Conservation (phyloP, 2,329 filamentous ascomycete genomes). For the Microsporum ferrugineum region DNA sequence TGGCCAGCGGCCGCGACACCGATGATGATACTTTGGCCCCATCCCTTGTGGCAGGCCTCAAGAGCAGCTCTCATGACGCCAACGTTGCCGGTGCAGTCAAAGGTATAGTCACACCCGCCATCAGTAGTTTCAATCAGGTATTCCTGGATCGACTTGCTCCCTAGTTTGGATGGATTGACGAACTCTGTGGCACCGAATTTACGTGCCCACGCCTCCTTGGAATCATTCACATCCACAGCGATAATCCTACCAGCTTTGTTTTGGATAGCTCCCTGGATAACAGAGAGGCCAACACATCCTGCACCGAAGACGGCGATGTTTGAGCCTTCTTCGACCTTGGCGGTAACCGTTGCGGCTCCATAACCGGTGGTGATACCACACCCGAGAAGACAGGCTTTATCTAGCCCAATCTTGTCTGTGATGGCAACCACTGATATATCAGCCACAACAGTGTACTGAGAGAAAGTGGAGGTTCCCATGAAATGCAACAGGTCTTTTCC, state of each 20-base stretch:
- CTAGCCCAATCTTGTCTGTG: slow-evolving; percentile 80
- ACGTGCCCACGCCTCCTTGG: slow-evolving; percentile 80
- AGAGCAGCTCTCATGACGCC: slow-evolving; percentile 90
- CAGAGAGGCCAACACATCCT: slow-evolving; percentile 87
- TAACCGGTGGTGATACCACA: slow-evolving; percentile 99
- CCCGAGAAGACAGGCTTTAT: slow-evolving; percentile 88
- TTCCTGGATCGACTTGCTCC: slow-evolving; percentile 69
- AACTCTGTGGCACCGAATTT: slow-evolving; percentile 97
- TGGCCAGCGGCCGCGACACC: slow-evolving; percentile 93
- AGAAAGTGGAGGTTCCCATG: slow-evolving; percentile 98
- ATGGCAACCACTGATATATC: slow-evolving; percentile 97
- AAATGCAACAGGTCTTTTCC: slow-evolving; percentile 94
- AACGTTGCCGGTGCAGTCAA: slow-evolving; percentile 97
- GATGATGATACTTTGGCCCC: slow-evolving; percentile 96
- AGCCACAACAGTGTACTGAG: slow-evolving; percentile 95
- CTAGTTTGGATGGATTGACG: slow-evolving; percentile 77
- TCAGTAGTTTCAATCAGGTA: slow-evolving; percentile 96
- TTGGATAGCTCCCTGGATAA: slow-evolving; percentile 84
- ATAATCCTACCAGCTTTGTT: slow-evolving; percentile 58
- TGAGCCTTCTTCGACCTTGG: slow-evolving; percentile 78
- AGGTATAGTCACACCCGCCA: slow-evolving; percentile 96
- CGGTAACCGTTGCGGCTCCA: slow-evolving; percentile 87
- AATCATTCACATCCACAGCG: slow-evolving; percentile 68
- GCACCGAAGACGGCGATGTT: slow-evolving; percentile 90
- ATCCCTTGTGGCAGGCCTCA: slow-evolving; percentile 98